Evolutionary conservation across 768 basidiomycete genomes (phyloP), one percentile per base, ranked within the genome.

Genomic region (Lactarius akahatsu): DNA sequence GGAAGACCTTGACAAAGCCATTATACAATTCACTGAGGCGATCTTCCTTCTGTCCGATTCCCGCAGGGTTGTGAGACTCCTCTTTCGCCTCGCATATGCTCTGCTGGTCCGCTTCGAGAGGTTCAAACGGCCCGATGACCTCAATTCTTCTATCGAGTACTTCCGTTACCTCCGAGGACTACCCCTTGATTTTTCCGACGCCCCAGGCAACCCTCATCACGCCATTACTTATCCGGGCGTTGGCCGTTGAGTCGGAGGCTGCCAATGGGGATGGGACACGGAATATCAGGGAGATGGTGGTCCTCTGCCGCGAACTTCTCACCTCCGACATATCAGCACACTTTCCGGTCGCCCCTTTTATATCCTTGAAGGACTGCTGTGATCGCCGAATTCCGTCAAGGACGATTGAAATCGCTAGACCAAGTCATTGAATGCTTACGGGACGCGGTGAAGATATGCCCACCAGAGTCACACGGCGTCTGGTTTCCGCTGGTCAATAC

Each of bases 251-350:
- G 15, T 18, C 3, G 2, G 43, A 47, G 11, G 59, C 20, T 13
- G 59, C 34, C 34, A 34, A 0, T 34, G 9, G 59, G 9, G 6
- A 34, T 47, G 45, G 8, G 20, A 11, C 8, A n/a, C 28, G 30
- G 30, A 30, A 50, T 60, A 60, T 30, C 30, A 15, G 18, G 16
- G 61, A 54, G 5, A 40, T 54, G 16, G 34, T 62, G 26, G 36
- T 1, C 6, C 26, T 62, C 50, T 62, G 61, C 50, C 26, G 50
- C 4, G 18, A 28, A 20, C 50, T 61, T 4, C 61, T 62, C 52
- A 40, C 50, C 7, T 28, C 36, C 1, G 23, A 40, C 16, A 26
- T 6, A 3, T 11, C 50, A 5, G 8, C 50, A 30, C 4, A 11
- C 10, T 13, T 23, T 20, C 10, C 26, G 1, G 6, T 16, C 10